Evolutionary conservation across 1,284 basidiomycete genomes (phyloP), one percentile per base, ranked within the genome.

Genomic region (Rhodotorula sp.): DNA sequence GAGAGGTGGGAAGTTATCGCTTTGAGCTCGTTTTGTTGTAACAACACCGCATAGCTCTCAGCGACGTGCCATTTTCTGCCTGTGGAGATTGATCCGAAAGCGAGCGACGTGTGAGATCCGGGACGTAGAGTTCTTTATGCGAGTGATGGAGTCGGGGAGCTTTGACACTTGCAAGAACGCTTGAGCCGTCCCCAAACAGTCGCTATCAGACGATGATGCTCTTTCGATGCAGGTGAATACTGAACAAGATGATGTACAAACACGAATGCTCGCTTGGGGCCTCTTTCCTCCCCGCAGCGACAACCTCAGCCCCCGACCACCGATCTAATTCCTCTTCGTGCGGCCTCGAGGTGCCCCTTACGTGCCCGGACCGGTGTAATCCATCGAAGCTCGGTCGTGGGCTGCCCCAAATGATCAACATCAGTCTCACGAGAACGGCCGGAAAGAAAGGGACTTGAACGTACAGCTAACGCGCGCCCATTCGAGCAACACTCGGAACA

Each of bases 401-500:
- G 72, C 71, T 73, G 64, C 19, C 15, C 23, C 6, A 5, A 21
- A 1, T 38, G 2, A 34, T n/a, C 38, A 28, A 12, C 12, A n/a
- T 55, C 16, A 56, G 52, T 5, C 15, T 8, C 23, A 16, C 14
- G 31, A 49, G 34, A 45, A 4, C 15, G 21, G 26, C 14, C n/a
- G 6, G 2, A 38, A 28, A 19, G 18, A 16, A 60, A 67, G 31
- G 15, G 14, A 5, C 10, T 7, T 16, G 50, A 6, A 38, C 74
- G 52, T 38, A 75, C 74, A 70, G 21, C 72, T 67, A 7, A 74
- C 68, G n/a, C 78, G 60, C 2, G 77, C 78, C 78, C 78, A 78
- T 60, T 79, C 78, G 23, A 79, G 65, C 23, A 76, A 71, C 26
- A 79, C 67, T 14, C 78, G 71, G 70, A 78, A 79, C 50, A 76